Percentiles rank a stretch among this genome's conserved stretches.
Evolutionary conservation across 257 asterid species (phyloP).

Genomic region (Solanum habrochaites): DNA sequence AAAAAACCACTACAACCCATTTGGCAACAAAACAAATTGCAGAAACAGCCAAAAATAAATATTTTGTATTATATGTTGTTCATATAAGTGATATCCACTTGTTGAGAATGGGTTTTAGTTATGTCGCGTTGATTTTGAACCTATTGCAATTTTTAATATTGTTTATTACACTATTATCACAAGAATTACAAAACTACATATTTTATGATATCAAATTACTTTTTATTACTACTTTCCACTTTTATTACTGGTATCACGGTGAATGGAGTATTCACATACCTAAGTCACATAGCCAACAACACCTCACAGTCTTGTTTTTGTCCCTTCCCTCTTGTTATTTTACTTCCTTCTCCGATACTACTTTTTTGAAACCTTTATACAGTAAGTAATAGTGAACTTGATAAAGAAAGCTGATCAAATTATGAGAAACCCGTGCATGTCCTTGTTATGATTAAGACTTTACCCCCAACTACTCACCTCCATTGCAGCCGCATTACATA

Average conservation of each 20-base stretch:
- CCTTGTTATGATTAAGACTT: not conserved
- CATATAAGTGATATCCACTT: not conserved
- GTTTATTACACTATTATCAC: not conserved
- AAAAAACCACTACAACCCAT: too few species aligned
- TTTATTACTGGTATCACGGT: not conserved
- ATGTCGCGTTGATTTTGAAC: not conserved
- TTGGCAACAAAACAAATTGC: too few species aligned
- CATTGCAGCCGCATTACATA: constrained; percentile 95
- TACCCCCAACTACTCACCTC: constrained; percentile 41
- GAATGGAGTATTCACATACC: not conserved
- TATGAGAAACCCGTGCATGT: not conserved
- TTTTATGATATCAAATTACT: not conserved
- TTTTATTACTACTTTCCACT: not conserved
- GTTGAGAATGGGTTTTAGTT: not conserved
- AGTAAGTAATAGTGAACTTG: not conserved
- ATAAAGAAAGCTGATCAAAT: not conserved
- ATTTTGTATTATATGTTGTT: not conserved
- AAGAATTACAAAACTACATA: too few species aligned
- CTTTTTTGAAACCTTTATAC: not conserved
- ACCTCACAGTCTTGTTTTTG: too few species aligned
- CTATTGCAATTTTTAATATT: not conserved
- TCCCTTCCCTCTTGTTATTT: too few species aligned
- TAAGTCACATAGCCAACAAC: too few species aligned
- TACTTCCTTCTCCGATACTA: too few species aligned
- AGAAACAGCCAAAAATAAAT: not conserved